These are phyloP conservation scores for Diplodia intermedia DNA, from an alignment of 2,329 filamentous ascomycete genomes.

Conservation along the genomic window DNA sequence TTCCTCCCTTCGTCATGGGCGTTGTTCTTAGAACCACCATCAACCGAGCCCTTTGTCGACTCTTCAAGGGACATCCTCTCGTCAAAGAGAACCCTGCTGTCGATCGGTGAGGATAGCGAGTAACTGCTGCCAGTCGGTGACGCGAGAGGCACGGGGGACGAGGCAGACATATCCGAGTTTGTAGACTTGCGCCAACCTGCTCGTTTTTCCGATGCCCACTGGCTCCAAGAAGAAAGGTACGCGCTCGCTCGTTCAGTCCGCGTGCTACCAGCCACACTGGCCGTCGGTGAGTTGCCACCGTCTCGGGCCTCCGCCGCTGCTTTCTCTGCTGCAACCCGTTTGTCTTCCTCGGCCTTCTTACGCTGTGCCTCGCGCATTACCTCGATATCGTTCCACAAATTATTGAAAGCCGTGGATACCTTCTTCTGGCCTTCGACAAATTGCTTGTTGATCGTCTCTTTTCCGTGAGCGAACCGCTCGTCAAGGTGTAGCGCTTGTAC, in stretches of 20 bases:
- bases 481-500: conserved; percentile 94
- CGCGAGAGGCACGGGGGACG: conserved; percentile 1
- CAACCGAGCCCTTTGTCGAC: not conserved
- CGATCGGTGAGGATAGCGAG: conserved; percentile 1
- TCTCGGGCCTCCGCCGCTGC: conserved; percentile 27
- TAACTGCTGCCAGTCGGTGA: conserved; percentile 1
- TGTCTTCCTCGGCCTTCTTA: conserved; percentile 65
- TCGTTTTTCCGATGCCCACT: conserved; percentile 76
- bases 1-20: not conserved
- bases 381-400: conserved; percentile 90
- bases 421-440: conserved; percentile 88
- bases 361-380: conserved; percentile 75
- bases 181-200: conserved; percentile 26
- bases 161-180: not conserved
- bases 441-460: conserved; percentile 86
- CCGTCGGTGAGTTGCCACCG: conserved; percentile 6
- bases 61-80: not conserved
- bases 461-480: conserved; percentile 82
- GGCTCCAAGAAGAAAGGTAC: conserved; percentile 68
- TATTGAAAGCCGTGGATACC: conserved; percentile 85
- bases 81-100: not conserved
- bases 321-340: conserved; percentile 40
- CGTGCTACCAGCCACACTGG: conserved; percentile 8
- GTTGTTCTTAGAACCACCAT: not conserved
- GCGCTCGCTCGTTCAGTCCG: conserved; percentile 58